Base-by-base conservation (phyloP, 257 asterid genomes). In the Dorcoceras hygrometricum region DNA sequence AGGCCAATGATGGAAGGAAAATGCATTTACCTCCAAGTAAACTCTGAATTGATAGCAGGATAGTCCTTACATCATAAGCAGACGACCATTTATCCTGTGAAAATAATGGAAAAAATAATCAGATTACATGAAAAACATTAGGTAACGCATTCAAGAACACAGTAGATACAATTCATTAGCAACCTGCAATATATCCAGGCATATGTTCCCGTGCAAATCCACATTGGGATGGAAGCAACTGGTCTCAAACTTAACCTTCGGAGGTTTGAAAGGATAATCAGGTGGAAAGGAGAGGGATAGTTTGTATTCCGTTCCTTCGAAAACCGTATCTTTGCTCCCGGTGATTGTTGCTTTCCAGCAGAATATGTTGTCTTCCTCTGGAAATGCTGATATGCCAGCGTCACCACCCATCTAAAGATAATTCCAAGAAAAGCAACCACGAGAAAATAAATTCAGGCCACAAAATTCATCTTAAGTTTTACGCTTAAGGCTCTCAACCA, bases 151-250 rank as follows among this genome's bases (percentile, higher is more conserved):
- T 10, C 48, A 19, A 39, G 36, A 51, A 4, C 26, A 5, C 18
- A 2, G 19, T 23, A 59, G 39, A 73, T 36, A 23, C 36, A 2
- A 11, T 23, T 65, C 1, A 54, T 51, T 2, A 25, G 64, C 56
- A 67, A 90, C 97, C 92, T 89, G 97, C 34, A 90, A 83, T 73
- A 88, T 94, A 73, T 94, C 97, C 83, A 94, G 79, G 85, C 97
- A 94, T 56, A 94, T 90, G 71, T 90, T 90, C 24, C 99, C 99
- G 28, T 74, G 73, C 10, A 84, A 77, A 72, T 94, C 96, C 1
- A 94, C 91, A 59, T 94, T 94, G 12, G 99, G 99, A 64, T 94
- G 97, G 82, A 90, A 94, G 80, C 99, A 94, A 73, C 77, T 77
- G 0, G 97, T 88, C 88, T 90, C 99, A 18, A 94, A 94, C 68